These are phyloP conservation scores for Hydrangea macrophylla DNA, from an alignment of 148 eudicot species.

Conservation along the genomic window DNA sequence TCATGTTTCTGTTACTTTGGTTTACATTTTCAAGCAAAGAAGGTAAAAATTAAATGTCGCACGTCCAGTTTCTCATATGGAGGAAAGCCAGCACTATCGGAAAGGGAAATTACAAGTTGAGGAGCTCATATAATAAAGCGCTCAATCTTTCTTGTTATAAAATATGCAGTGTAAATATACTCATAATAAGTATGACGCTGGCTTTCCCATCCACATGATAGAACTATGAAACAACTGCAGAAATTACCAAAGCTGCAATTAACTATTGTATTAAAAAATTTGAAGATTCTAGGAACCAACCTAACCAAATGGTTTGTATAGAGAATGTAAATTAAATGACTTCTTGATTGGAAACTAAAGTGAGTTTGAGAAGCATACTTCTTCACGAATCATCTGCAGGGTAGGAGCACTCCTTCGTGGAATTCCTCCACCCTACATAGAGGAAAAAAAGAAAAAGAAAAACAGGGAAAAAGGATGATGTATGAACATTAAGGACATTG, in stretches of 20 bases:
- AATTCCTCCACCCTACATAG: conserved; percentile 82
- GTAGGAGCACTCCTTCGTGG: conserved; percentile 88
- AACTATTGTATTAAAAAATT: not conserved
- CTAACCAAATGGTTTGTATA: not conserved
- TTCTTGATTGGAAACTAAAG: not conserved
- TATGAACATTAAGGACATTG: not conserved
- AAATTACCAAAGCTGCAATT: not conserved
- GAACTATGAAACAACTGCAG: not conserved
- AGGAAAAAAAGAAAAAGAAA: not conserved
- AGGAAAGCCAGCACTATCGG: not conserved
- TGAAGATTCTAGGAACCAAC: conserved; percentile 2
- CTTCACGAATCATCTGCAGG: conserved; percentile 82
- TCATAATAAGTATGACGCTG: not conserved
- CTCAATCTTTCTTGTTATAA: not conserved
- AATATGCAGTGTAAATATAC: not conserved
- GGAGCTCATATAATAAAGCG: not conserved
- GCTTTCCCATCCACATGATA: not conserved
- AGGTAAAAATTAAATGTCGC: not conserved
- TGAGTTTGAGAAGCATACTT: conserved; percentile 49
- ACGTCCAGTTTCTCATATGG: not conserved
- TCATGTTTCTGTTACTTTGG: not conserved
- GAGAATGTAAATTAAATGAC: not conserved
- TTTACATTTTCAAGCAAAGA: not conserved
- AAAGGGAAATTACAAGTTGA: not conserved
- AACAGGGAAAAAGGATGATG: not conserved